These are phyloP conservation scores for Pestalotiopsis sp. DNA, from an alignment of 2,329 filamentous ascomycete species.

Conservation along the genomic window DNA sequence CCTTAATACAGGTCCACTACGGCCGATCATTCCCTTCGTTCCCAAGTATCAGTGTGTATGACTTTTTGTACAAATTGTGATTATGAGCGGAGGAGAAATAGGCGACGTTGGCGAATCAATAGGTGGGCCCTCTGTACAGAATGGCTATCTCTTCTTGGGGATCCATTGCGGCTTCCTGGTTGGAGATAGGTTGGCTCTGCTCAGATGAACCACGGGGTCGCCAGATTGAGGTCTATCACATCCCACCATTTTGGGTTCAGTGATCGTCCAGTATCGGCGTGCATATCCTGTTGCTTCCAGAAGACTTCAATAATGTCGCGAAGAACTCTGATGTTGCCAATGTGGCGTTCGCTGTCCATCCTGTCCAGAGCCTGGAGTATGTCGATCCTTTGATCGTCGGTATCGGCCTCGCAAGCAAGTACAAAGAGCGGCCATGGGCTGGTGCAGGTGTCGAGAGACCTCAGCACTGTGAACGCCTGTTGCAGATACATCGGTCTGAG, in stretches of 20 bases:
- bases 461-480: constrained; percentile 39
- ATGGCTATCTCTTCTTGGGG: no score
- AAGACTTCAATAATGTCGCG: constrained; percentile 44
- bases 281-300: constrained; percentile 49
- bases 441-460: constrained; percentile 43
- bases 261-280: constrained; percentile 32
- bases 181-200: neutral
- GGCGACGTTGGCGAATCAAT: neutral
- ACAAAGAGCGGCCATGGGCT: constrained; percentile 54
- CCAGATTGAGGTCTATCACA: constrained; percentile 36
- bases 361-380: constrained; percentile 43
- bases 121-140: neutral
- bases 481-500: constrained; percentile 32
- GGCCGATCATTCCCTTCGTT: no score
- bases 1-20: no score
- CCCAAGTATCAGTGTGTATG: no score
- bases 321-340: constrained; percentile 49
- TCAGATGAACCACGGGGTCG: constrained; percentile 39
- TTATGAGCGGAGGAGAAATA: no score
- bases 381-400: constrained; percentile 43
- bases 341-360: constrained; percentile 45
- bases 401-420: constrained; percentile 45
- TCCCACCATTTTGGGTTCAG: constrained; percentile 42
- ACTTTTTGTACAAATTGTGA: no score
- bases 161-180: no score